Evolutionary conservation across 306 rosid species (phyloP), one percentile per base, ranked within the genome.

Genomic region (Gleditsia sinensis): DNA sequence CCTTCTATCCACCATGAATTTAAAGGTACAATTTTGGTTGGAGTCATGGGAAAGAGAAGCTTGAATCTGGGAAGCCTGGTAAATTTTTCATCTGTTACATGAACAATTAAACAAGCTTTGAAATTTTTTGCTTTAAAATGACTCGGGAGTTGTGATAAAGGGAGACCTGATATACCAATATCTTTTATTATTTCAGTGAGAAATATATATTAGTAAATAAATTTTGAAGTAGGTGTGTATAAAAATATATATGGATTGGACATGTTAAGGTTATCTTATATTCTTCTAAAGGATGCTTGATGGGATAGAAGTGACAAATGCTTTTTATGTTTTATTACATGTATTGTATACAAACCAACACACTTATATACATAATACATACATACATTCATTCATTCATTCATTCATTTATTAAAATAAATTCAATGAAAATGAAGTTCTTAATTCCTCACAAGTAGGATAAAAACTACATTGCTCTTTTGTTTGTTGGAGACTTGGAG

Each of bases 11-110:
- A 27, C 63, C 78, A 11, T 77, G 60, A 67, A 78, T 74, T 73
- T 65, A 49, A 68, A 91, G 98, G 89, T 94, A 94, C 85, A 91
- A 92, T 82, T 87, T 90, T 84, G 98, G 98, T 67, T 94, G 98
- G 98, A 94, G 97, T 82, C 98, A 94, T 78, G 98, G 97, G 77
- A 91, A 94, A 80, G 98, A 94, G 86, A 91, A 82, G 81, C 91
- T 94, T 74, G 98, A 91, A 82, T 91, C 98, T 13, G 98, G 95
- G 64, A 94, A 88, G 85, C 95, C 87, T 69, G 97, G 98, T 94
- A 84, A 66, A 8, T 21, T 16, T 48, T 54, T 71, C 74, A 56
- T 32, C 25, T 69, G 49, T 63, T 55, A 42, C 72, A 21, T 23
- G 40, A 64, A n/a, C 32, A 46, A 20, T 66, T 53, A 67, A 17